Evolutionary conservation across 805 yeast genomes (phyloP).

Genomic region (Spathaspora girioi): DNA sequence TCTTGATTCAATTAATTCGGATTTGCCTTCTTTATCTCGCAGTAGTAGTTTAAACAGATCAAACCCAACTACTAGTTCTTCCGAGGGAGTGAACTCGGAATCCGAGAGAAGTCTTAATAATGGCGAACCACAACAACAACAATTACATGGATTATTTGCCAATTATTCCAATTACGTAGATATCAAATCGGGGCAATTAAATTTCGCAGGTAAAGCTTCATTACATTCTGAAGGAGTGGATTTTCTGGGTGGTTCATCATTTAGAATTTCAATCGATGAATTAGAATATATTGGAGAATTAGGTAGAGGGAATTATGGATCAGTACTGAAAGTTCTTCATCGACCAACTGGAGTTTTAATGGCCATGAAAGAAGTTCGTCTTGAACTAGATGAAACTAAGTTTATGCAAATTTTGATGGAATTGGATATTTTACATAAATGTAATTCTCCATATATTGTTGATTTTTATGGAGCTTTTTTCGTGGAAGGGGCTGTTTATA

Average conservation of each 20-base stretch:
- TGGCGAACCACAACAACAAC: constrained; percentile 20
- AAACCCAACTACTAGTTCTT: background rate
- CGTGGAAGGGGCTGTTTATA: constrained; percentile 95
- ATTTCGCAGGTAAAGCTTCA: constrained; percentile 91
- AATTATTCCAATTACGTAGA: constrained; percentile 86
- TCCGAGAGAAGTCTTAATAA: background rate
- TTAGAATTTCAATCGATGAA: constrained; percentile 82
- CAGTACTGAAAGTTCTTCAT: constrained; percentile 89
- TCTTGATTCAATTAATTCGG: constrained; percentile 14
- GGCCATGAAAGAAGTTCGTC: constrained; percentile 97
- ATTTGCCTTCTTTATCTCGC: constrained; percentile 3
- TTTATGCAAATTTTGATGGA: constrained; percentile 96
- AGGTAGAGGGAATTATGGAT: constrained; percentile 96
- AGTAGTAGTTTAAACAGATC: constrained; percentile 3
- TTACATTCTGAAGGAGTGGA: constrained; percentile 89
- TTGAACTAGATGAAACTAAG: constrained; percentile 91
- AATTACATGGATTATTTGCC: constrained; percentile 65
- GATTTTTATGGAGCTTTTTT: constrained; percentile 97
- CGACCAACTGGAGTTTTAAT: constrained; percentile 86
- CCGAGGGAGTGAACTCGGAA: constrained; percentile 3
- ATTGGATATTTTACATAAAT: constrained; percentile 86
- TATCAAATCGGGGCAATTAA: constrained; percentile 85
- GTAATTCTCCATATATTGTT: constrained; percentile 86
- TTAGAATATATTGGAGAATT: constrained; percentile 78
- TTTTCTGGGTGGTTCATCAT: constrained; percentile 83